Base-by-base conservation (phyloP, 2,329 filamentous ascomycete genomes). In the Aspergillus latus region DNA sequence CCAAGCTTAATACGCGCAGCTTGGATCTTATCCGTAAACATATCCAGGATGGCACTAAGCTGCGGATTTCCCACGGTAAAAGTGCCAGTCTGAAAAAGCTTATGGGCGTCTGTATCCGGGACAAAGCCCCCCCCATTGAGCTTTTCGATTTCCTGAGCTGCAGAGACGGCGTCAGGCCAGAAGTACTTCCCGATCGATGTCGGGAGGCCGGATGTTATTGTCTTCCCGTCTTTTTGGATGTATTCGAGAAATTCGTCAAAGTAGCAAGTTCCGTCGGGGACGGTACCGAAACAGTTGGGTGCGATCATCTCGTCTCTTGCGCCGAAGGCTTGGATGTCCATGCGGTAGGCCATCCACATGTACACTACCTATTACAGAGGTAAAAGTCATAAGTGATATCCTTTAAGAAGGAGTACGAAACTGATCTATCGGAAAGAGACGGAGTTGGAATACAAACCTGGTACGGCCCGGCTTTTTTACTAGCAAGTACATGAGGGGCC, bases 291-390 rank as follows among this genome's bases (percentile, higher is more conserved):
- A 6, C 37, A 34, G 15, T 32, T 32, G 11, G 49, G 34, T 4
- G 49, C 37, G 3, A 51, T 34, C 13, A 16, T 42, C 4, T 43
- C 15, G 10, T 42, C 13, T 10, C 37, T 5, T 32, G 9, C n/a
- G 5, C 49, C 49, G 21, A 32, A 43, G 15, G 49, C 28, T 11
- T 34, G 11, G 39, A 51, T 51, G 7, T 51, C 37, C 28, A 51
- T 34, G 13, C 39, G 37, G 39, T 51, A 51, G 28, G 37, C 36
- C 28, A 39, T 43, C 49, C 49, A 51, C 21, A 51, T 30, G n/a
- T 44, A 51, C 26, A 51, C 42, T 5, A 26, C 29, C 30, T 34
- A n/a, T 21, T 28, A 21, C 21, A 21, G 21, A 21, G 21, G 21
- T 21, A 21, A 21, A 21, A 21, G 21, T 21, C 21, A 21, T 21